Percentiles rank a stretch among this genome's conserved stretches.
Evolutionary conservation across 192 early-diverging fungal genomes (phyloP).

Genomic region (Mortierella alpina): DNA sequence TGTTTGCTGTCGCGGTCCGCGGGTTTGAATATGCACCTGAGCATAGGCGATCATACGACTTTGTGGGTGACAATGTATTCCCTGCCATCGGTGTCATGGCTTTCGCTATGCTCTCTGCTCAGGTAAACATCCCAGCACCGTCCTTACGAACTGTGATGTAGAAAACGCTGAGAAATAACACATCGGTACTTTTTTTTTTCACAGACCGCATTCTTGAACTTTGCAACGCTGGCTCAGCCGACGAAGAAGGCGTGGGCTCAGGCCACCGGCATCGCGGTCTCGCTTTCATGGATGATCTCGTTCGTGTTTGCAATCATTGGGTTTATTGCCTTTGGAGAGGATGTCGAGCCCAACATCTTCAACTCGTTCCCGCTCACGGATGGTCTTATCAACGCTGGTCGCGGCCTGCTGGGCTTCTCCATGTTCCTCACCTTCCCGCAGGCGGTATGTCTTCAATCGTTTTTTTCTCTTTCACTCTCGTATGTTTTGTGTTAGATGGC

Average conservation of each 20-base stretch:
- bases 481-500: not conserved
- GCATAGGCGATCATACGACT: conserved; percentile 61
- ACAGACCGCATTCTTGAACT: conserved; percentile 66
- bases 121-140: conserved; percentile 41
- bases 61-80: conserved; percentile 68
- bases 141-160: not conserved
- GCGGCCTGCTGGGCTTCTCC: conserved; percentile 67
- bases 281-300: conserved; percentile 61
- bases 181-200: not conserved
- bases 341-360: conserved; percentile 72
- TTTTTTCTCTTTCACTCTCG: conserved; percentile 2
- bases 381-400: conserved; percentile 67
- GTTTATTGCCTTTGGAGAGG: conserved; percentile 69
- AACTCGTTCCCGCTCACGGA: conserved; percentile 73
- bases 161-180: not conserved
- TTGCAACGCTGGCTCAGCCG: conserved; percentile 59
- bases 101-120: conserved; percentile 74
- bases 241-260: conserved; percentile 59
- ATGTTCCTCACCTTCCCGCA: conserved; percentile 70
- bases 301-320: conserved; percentile 70
- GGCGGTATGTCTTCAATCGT: conserved; percentile 23
- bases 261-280: conserved; percentile 62
- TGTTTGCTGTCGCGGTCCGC: conserved; percentile 66
- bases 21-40: conserved; percentile 63
- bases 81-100: conserved; percentile 74